Conservation (phyloP, 768 basidiomycete species). For the Flagelloscypha sp. region DNA sequence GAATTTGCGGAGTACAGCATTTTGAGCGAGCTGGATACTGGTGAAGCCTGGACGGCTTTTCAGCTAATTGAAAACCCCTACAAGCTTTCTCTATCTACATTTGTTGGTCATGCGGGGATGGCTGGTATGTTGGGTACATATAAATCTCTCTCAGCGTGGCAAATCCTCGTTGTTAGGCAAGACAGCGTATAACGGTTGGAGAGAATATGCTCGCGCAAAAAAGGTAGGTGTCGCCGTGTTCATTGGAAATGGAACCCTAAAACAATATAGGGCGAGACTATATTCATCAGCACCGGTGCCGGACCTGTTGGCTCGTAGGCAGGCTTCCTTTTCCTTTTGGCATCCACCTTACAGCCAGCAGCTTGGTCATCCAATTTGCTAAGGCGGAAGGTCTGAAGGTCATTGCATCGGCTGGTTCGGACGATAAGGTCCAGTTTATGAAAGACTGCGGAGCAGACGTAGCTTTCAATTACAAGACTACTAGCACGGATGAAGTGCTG, state of each 20-base stretch:
- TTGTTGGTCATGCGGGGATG: conserved; percentile 47
- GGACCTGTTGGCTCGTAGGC: conserved; percentile 40
- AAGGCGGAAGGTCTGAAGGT: conserved; percentile 52
- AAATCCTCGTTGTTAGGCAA: too few species aligned
- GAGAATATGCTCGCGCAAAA: conserved; percentile 29
- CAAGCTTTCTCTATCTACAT: conserved; percentile 39
- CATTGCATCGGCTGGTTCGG: conserved; percentile 62
- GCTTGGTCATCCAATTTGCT: conserved; percentile 43
- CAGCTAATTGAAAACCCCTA: conserved; percentile 30
- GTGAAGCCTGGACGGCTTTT: conserved; percentile 10
- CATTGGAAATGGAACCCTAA: background rate
- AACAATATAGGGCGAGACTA: conserved; percentile 29
- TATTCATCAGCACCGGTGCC: conserved; percentile 33
- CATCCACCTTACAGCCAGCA: conserved; percentile 8
- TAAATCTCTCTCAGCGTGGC: conserved; percentile 1
- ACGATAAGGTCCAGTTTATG: conserved; percentile 62
- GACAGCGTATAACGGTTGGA: conserved; percentile 34
- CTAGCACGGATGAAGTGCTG: conserved; percentile 41
- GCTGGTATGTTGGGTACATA: conserved; percentile 36
- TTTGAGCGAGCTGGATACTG: conserved; percentile 10
- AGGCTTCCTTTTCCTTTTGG: background rate
- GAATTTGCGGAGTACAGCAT: conserved; percentile 36
- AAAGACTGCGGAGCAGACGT: conserved; percentile 56
- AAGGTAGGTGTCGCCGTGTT: conserved; percentile 17
- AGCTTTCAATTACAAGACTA: conserved; percentile 69